phyloP scores from a whole-genome alignment of 768 basidiomycete species.

The Asterophora parasitica region DNA sequence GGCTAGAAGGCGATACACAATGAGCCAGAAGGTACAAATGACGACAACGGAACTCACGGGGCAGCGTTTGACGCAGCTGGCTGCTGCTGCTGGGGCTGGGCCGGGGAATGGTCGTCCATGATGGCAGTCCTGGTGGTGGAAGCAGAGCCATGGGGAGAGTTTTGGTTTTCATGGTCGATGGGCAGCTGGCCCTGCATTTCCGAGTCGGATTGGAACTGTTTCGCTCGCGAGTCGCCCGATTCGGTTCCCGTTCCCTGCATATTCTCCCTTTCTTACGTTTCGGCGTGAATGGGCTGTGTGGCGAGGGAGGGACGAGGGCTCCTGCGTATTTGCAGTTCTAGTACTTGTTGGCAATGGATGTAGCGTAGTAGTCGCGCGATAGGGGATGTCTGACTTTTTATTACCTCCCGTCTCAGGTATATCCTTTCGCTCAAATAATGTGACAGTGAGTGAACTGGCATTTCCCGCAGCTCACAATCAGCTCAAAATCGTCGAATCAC shows the following conservation, averaged over 20 bases:
- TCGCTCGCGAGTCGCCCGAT: slow-evolving; percentile 10
- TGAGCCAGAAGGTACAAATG: background rate
- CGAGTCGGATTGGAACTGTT: slow-evolving; percentile 15
- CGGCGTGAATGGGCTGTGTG: background rate
- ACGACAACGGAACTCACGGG: slow-evolving; percentile 16
- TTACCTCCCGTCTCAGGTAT: slow-evolving; percentile 8
- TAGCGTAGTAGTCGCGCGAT: background rate
- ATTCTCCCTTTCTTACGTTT: slow-evolving; percentile 3
- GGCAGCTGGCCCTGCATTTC: slow-evolving; percentile 13
- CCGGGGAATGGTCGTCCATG: slow-evolving; percentile 13
- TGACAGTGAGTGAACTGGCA: too few species aligned
- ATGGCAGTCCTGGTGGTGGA: slow-evolving; percentile 7
- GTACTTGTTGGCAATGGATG: too few species aligned
- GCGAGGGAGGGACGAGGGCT: too few species aligned
- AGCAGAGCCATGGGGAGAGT: slow-evolving; percentile 4
- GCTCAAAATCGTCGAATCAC: slow-evolving; percentile 1
- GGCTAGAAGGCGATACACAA: slow-evolving; percentile 29
- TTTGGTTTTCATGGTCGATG: slow-evolving; percentile 13
- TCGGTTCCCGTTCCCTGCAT: slow-evolving; percentile 11
- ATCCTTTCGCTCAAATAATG: slow-evolving; percentile 6
- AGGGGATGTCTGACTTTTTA: slow-evolving; percentile 9
- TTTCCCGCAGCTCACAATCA: slow-evolving; percentile 14
- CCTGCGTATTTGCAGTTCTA: too few species aligned
- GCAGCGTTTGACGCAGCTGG: slow-evolving; percentile 7
- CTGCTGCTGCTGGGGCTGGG: background rate